Evolutionary conservation across 2,329 filamentous ascomycete species (phyloP), one percentile per base, ranked within the genome.

Genomic region (Aspergillus uvarum): DNA sequence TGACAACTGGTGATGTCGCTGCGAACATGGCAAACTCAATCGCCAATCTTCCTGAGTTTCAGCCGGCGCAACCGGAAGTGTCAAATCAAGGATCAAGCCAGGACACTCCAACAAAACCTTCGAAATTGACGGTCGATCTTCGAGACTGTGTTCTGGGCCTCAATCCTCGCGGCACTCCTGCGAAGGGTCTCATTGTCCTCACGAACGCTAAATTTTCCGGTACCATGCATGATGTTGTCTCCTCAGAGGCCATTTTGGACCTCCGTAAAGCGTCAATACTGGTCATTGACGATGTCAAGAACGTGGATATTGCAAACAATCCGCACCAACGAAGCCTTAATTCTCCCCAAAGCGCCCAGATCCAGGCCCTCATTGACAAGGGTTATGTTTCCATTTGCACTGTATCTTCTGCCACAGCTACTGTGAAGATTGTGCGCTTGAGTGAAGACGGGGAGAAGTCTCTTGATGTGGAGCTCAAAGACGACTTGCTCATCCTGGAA

Each of bases 321-420:
- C 64, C 74, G 10, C 68, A 63, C 24, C 70, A 66, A 48, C 68
- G 69, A 16, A 68, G 60, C 8, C 68, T 67, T 5, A 59, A 65
- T 4, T 64, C 68, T 29, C 61, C 65, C 8, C 72, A 75, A 59
- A 78, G 76, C 54, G 77, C 74, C 42, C 82, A 85, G 60, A 72
- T 85, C 10, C 73, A 78, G 21, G 74, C 79, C 29, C 71, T 88
- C 59, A 74, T 86, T 56, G 79, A 83, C 6, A 81, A 84, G 67
- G 95, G 95, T 0, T 99, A 88, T 70, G 92, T 96, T 6, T 89
- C 92, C 48, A 87, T 99, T 35, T 92, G 91, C 67, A 91, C 90
- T 52, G 90, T 97, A 49, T 96, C 92, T 19, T 89, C 92, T 2
- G 92, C 93, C 0, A 89, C 87, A 62, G 85, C 87, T 0, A 79